Evolutionary conservation across 1,284 basidiomycete species (phyloP), one percentile per base, ranked within the genome.

Genomic region (Puccinia horiana): DNA sequence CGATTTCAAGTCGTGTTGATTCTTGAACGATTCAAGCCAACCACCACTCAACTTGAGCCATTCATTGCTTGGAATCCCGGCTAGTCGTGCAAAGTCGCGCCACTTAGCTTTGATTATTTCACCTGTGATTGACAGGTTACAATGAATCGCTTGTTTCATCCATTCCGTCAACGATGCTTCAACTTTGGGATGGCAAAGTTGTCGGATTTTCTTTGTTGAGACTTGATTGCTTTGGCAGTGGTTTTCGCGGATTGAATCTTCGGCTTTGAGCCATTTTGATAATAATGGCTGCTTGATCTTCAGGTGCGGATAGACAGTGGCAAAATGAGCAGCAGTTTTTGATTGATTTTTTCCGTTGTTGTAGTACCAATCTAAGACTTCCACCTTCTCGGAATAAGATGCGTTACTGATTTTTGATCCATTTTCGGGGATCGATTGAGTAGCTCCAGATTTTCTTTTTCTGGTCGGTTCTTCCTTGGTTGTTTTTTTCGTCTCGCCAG

Each of bases 311-410:
- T 72, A 73, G 18, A 73, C 47, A 23, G 37, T 20, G 40, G 20
- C 12, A 73, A 81, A 81, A 52, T 81, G 78, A 8, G 16, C 23
- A 23, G 52, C 49, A 11, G 67, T 73, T 26, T 73, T 72, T 44
- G 78, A 40, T 32, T 81, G 78, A n/a, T 73, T 81, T 47, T 74
- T 42, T 5, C 78, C 65, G 69, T 74, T 81, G 1, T 40, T 29
- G 37, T 81, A 37, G 37, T 81, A 29, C 78, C 78, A 81, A 81
- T 81, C 70, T 11, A 81, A 26, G 11, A 81, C 37, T 72, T 81
- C 65, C 14, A 70, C 49, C 35, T 70, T 69, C 47, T 79, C 26
- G 20, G 14, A 5, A 69, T 69, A 69, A 35, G 40, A 49, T 11
- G 63, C 26, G 69, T 35, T 69, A 44, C 42, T 61, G 47, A 47